These are phyloP conservation scores for Nakaseomyces kungkrabaensis DNA, from an alignment of 1,139 yeast species.

Conservation along the genomic window DNA sequence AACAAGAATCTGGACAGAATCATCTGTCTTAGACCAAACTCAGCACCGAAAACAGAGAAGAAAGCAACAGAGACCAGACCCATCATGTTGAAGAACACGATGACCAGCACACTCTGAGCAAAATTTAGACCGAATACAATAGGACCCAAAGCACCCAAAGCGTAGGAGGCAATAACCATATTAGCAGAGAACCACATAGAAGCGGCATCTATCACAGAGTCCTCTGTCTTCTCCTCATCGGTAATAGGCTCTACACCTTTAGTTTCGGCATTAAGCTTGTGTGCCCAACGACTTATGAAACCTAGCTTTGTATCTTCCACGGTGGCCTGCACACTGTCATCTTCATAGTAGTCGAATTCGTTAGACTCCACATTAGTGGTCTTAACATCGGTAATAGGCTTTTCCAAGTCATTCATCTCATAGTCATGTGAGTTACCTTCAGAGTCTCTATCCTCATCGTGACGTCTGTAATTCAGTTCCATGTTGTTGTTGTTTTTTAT, in stretches of 20 bases:
- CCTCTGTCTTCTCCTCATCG: constrained; percentile 39
- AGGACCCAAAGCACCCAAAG: constrained; percentile 74
- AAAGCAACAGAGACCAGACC: constrained; percentile 75
- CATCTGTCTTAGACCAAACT: constrained; percentile 82
- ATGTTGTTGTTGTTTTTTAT: not conserved
- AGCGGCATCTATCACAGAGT: constrained; percentile 58
- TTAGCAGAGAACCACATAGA: constrained; percentile 91
- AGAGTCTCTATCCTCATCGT: not conserved
- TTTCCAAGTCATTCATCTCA: constrained; percentile 1
- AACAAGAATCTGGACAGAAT: constrained; percentile 64
- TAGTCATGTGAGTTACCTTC: constrained; percentile 1
- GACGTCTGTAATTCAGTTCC: constrained; percentile 2
- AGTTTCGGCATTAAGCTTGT: constrained; percentile 35
- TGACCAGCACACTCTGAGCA: constrained; percentile 54
- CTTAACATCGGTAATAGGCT: constrained; percentile 1
- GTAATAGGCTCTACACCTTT: constrained; percentile 40
- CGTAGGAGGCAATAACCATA: constrained; percentile 72
- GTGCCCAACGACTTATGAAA: constrained; percentile 30
- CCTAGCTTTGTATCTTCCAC: constrained; percentile 12
- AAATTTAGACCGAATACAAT: constrained; percentile 41
- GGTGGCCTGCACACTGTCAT: not conserved
- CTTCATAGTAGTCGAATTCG: constrained; percentile 1
- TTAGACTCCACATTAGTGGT: not conserved
- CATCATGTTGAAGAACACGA: constrained; percentile 60
- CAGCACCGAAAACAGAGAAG: constrained; percentile 74